Conservation (phyloP, 768 basidiomycete species). For the Lactarius quietus region DNA sequence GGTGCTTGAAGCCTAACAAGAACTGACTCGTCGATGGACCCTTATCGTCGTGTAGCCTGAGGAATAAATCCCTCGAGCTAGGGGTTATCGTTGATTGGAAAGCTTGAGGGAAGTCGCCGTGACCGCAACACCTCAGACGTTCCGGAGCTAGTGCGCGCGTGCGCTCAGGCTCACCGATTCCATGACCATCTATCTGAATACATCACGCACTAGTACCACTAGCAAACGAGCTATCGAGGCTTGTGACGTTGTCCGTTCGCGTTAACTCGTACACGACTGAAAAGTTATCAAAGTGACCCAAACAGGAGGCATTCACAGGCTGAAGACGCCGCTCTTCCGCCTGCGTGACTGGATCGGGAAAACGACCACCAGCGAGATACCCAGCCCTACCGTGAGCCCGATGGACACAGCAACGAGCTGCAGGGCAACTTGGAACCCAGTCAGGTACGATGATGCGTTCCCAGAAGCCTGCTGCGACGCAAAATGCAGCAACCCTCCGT, state of each 20-base stretch:
- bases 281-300: not conserved
- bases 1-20: no score
- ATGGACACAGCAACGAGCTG: constrained; percentile 76
- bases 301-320: constrained; percentile 39
- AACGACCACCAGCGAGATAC: constrained; percentile 62
- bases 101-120: no score
- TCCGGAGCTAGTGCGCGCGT: not conserved
- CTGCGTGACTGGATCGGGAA: constrained; percentile 58
- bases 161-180: not conserved
- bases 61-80: no score
- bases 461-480: constrained; percentile 53
- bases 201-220: not conserved
- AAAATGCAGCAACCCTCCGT: constrained; percentile 74
- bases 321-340: constrained; percentile 59
- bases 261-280: not conserved
- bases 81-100: no score
- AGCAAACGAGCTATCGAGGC: not conserved
- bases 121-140: not conserved
- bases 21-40: no score
- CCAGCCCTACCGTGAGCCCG: constrained; percentile 76
- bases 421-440: constrained; percentile 71
- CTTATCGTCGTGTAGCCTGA: no score
- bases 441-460: constrained; percentile 51
- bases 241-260: not conserved
- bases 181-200: no score